Evolutionary conservation across 768 basidiomycete genomes (phyloP).

Genomic region (Trametes cinnabarina): DNA sequence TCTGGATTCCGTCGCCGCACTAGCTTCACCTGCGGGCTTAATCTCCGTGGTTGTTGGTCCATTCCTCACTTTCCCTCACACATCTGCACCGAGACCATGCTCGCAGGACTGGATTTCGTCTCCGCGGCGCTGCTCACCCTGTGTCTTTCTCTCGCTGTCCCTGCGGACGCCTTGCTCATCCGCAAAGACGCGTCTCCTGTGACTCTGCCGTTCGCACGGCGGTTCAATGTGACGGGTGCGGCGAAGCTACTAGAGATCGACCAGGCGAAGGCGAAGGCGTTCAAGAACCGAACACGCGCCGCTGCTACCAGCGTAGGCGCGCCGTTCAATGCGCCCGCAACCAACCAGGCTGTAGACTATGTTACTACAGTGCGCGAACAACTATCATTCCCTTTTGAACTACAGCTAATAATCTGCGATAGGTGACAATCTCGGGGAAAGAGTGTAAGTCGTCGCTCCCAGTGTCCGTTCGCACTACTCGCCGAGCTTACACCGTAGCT

Average conservation of each 20-base stretch:
- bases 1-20: neutral
- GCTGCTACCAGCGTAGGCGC: slow-evolving; percentile 2
- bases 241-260: slow-evolving; percentile 18
- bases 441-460: slow-evolving; percentile 17
- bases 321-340: neutral
- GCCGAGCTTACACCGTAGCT: neutral
- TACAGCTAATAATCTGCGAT: neutral
- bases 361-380: slow-evolving; percentile 21
- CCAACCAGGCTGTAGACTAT: slow-evolving; percentile 27
- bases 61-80: neutral
- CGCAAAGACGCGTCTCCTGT: slow-evolving; percentile 16
- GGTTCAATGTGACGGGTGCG: slow-evolving; percentile 20
- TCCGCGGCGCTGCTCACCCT: neutral
- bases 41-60: slow-evolving; percentile 7
- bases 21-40: slow-evolving; percentile 1
- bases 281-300: slow-evolving; percentile 17
- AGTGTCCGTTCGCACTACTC: too few species aligned
- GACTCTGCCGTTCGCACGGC: slow-evolving; percentile 20
- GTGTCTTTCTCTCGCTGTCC: neutral
- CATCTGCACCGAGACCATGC: slow-evolving; percentile 1
- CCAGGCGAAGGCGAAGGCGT: slow-evolving; percentile 17
- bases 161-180: neutral
- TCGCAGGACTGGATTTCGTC: neutral
- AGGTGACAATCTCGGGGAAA: slow-evolving; percentile 22
- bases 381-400: too few species aligned